Conservation (phyloP, 2,329 filamentous ascomycete species). For the Penicillium nordicum region DNA sequence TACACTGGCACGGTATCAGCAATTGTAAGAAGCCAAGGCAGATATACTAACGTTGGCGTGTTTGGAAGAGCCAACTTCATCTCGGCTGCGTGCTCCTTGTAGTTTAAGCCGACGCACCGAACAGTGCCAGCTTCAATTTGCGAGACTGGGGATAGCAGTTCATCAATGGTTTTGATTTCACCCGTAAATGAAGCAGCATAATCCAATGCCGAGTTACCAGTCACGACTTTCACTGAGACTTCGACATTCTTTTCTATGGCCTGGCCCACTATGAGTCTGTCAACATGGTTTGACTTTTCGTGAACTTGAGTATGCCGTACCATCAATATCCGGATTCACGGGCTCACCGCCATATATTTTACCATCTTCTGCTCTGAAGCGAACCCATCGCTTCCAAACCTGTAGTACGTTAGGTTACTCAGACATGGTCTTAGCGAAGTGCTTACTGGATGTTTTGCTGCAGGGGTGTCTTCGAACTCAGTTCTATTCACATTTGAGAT, state of each 20-base stretch:
- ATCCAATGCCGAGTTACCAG: conserved; percentile 6
- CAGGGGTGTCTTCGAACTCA: background rate
- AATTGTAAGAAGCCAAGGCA: background rate
- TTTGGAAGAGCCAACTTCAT: conserved; percentile 12
- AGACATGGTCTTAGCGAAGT: background rate
- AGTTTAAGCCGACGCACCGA: conserved; percentile 13
- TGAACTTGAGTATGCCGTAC: background rate
- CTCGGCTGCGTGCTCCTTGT: conserved; percentile 14
- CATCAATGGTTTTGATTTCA: background rate
- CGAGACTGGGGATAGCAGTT: conserved; percentile 11
- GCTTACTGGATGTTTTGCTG: conserved; percentile 4
- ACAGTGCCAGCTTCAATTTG: conserved; percentile 11
- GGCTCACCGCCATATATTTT: conserved; percentile 11
- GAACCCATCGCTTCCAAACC: conserved; percentile 15
- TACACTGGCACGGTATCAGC: conserved; percentile 1
- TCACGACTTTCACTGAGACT: conserved; percentile 4
- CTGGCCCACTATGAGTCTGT: conserved; percentile 6
- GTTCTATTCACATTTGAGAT: background rate
- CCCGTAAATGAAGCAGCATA: conserved; percentile 9
- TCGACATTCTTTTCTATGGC: conserved; percentile 2
- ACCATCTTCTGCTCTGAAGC: conserved; percentile 8
- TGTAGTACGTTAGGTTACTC: background rate
- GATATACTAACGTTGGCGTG: conserved; percentile 7
- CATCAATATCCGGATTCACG: conserved; percentile 8
- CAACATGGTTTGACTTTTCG: background rate